These are phyloP conservation scores for Lentinula raphanica DNA, from an alignment of 768 basidiomycete species.

Conservation along the genomic window DNA sequence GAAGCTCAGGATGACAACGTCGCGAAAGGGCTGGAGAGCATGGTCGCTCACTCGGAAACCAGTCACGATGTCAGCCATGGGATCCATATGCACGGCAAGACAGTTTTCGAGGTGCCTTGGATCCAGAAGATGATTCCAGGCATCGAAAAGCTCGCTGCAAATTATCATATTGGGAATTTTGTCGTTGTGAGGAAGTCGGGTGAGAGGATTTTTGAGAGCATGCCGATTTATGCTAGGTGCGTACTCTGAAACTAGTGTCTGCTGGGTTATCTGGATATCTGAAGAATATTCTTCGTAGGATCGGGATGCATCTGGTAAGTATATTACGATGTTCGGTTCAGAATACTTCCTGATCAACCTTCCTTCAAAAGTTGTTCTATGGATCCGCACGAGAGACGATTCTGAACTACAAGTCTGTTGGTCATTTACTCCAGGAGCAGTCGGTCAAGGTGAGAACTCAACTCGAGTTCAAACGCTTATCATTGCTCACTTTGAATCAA, in stretches of 20 bases:
- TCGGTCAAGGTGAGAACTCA: constrained; percentile 39
- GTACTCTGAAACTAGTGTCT: constrained; percentile 10
- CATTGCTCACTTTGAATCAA: constrained; percentile 10
- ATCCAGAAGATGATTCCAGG: constrained; percentile 49
- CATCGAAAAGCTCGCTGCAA: constrained; percentile 45
- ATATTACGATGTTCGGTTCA: background rate
- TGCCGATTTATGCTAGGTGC: constrained; percentile 64
- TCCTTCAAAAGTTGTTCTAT: constrained; percentile 40
- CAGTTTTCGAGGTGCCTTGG: constrained; percentile 27
- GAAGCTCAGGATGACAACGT: constrained; percentile 26
- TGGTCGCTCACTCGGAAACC: constrained; percentile 31
- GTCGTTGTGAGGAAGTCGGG: constrained; percentile 42
- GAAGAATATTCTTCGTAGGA: constrained; percentile 19
- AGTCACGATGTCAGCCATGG: constrained; percentile 21
- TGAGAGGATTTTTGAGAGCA: constrained; percentile 60
- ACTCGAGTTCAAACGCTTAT: background rate
- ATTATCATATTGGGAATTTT: constrained; percentile 57
- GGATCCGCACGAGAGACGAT: constrained; percentile 46
- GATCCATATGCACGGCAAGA: constrained; percentile 28
- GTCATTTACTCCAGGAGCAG: constrained; percentile 47
- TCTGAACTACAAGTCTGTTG: constrained; percentile 42
- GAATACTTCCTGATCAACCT: too few relatives aligned
- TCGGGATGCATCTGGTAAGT: constrained; percentile 73
- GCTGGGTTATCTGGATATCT: too few relatives aligned
- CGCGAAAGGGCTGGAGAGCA: constrained; percentile 25